phyloP scores from a whole-genome alignment of 345 rosid species.

The Arabidopsis suecica region DNA sequence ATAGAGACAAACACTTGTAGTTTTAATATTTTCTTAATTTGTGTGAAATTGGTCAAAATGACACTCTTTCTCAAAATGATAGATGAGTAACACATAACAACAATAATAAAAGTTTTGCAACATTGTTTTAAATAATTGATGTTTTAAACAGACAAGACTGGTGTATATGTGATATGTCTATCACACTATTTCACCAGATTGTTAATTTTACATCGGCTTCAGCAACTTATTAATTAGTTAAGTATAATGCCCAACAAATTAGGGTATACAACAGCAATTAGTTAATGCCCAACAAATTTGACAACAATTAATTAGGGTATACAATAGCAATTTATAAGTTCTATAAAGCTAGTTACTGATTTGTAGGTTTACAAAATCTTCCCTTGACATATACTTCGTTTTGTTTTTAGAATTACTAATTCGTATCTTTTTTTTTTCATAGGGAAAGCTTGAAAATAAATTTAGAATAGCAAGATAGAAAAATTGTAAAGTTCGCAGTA shows the following conservation, averaged over 20 bases:
- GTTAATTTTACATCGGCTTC: neutral
- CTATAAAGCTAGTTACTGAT: slow-evolving; percentile 1
- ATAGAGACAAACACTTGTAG: no score
- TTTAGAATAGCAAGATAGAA: neutral
- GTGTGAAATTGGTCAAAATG: no score
- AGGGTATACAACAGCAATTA: neutral
- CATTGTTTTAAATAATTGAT: neutral
- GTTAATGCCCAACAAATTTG: slow-evolving; percentile 6
- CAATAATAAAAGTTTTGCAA: neutral
- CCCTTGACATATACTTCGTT: neutral
- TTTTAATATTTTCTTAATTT: no score
- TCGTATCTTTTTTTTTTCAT: no score
- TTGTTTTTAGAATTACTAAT: no score
- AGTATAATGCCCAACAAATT: neutral
- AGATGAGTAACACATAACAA: neutral
- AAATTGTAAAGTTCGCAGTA: no score
- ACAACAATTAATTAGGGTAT: slow-evolving; percentile 1
- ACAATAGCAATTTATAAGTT: neutral
- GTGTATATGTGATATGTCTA: neutral
- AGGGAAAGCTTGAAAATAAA: neutral
- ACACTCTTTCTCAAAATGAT: no score
- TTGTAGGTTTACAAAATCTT: neutral
- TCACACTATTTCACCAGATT: neutral
- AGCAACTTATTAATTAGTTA: neutral
- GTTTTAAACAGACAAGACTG: neutral